Evolutionary conservation across 441 rosid genomes (phyloP).

Genomic region (Croton setiger): DNA sequence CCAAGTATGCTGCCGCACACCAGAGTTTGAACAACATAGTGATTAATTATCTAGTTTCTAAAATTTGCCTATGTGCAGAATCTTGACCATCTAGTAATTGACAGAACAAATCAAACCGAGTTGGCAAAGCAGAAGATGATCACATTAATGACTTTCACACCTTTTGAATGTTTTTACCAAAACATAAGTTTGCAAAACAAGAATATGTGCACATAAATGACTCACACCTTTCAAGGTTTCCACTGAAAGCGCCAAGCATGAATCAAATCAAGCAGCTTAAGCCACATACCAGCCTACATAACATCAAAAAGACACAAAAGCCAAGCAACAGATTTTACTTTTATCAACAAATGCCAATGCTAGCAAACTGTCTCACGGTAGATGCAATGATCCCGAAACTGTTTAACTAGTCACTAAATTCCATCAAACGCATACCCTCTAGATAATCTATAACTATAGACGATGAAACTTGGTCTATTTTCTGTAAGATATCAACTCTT

Average conservation of each 20-base stretch:
- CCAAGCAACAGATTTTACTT: slow-evolving; percentile 8
- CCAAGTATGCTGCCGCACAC: neutral
- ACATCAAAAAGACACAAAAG: neutral
- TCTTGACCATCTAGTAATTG: neutral
- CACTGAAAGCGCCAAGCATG: slow-evolving; percentile 8
- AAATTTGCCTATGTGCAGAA: neutral
- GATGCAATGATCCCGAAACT: neutral
- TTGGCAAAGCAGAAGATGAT: neutral
- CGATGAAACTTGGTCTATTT: slow-evolving; percentile 9
- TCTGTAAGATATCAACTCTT: slow-evolving; percentile 20
- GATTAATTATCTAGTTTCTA: neutral
- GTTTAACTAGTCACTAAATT: neutral
- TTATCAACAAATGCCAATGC: slow-evolving; percentile 2
- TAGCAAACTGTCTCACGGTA: slow-evolving; percentile 6
- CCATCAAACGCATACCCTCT: slow-evolving; percentile 21
- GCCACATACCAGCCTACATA: neutral
- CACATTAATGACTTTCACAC: neutral
- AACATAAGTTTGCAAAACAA: neutral
- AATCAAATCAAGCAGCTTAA: neutral
- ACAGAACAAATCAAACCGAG: neutral
- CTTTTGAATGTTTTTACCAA: slow-evolving; percentile 4
- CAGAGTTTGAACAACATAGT: neutral
- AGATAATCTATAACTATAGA: slow-evolving; percentile 10
- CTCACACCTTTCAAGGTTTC: neutral
- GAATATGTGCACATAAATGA: neutral